phyloP scores from a whole-genome alignment of 2,329 filamentous ascomycete species.

The Ophiostoma novo-ulmi region DNA sequence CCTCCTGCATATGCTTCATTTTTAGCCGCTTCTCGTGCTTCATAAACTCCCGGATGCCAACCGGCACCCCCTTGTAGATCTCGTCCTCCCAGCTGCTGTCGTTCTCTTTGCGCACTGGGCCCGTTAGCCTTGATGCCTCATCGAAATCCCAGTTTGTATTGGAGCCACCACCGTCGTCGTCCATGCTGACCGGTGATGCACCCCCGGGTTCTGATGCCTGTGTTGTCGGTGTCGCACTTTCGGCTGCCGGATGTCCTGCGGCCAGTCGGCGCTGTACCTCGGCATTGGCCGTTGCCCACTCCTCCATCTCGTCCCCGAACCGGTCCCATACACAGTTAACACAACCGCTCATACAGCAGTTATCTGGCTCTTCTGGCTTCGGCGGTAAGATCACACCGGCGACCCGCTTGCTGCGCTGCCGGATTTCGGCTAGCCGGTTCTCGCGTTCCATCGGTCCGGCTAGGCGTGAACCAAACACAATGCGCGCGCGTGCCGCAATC shows the following conservation, averaged over 20 bases:
- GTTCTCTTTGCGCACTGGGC: constrained; percentile 29
- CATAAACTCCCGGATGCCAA: constrained; percentile 97
- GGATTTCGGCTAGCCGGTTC: constrained; percentile 53
- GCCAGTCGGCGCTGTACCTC: constrained; percentile 56
- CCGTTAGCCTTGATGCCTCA: constrained; percentile 8
- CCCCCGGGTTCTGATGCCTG: background rate
- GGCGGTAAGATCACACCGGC: constrained; percentile 81
- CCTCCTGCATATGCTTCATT: constrained; percentile 60
- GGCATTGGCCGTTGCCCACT: constrained; percentile 65
- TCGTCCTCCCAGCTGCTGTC: constrained; percentile 53
- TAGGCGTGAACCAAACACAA: constrained; percentile 78
- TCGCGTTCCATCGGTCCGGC: constrained; percentile 66
- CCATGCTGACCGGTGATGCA: constrained; percentile 51
- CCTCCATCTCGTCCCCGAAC: constrained; percentile 86
- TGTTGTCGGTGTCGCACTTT: background rate
- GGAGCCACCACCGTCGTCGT: constrained; percentile 74
- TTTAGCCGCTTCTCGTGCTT: constrained; percentile 88
- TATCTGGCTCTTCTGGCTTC: constrained; percentile 82
- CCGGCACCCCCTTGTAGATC: constrained; percentile 73
- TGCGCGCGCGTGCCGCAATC: constrained; percentile 52
- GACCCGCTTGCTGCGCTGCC: constrained; percentile 57
- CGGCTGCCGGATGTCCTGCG: constrained; percentile 23
- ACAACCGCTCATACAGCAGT: constrained; percentile 98
- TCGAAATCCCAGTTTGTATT: constrained; percentile 57
- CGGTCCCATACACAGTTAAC: constrained; percentile 96